These are phyloP conservation scores for Fusarium lateritium DNA, from an alignment of 2,329 filamentous ascomycete genomes.

Conservation along the genomic window DNA sequence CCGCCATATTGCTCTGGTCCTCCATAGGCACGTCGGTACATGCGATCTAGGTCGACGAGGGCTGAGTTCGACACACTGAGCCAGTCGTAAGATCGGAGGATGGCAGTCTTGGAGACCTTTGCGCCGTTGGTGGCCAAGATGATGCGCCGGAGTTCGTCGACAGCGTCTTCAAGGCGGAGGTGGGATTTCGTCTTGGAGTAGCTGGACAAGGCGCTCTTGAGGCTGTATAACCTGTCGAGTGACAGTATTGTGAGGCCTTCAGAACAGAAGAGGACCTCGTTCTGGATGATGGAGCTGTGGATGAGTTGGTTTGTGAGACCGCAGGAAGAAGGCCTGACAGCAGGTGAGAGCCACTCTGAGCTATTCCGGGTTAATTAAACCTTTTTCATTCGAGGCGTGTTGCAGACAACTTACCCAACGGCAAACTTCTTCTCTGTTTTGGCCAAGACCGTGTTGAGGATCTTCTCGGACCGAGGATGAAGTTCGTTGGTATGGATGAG, in stretches of 20 bases:
- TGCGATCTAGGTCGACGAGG: constrained; percentile 67
- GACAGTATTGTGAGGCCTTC: constrained; percentile 72
- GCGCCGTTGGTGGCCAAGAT: constrained; percentile 68
- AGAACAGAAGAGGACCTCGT: constrained; percentile 72
- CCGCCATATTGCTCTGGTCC: constrained; percentile 62
- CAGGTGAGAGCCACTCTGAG: constrained; percentile 60
- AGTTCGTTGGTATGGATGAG: constrained; percentile 65
- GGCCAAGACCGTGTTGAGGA: constrained; percentile 63
- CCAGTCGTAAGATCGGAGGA: constrained; percentile 71
- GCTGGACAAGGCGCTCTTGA: constrained; percentile 72
- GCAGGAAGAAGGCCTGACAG: constrained; percentile 59
- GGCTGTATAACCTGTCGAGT: constrained; percentile 74
- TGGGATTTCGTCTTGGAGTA: constrained; percentile 65
- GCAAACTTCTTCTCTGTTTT: constrained; percentile 66
- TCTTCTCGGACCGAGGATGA: constrained; percentile 62
- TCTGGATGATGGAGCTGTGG: constrained; percentile 70
- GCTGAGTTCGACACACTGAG: constrained; percentile 66
- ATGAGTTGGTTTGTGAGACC: constrained; percentile 68
- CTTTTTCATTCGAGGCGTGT: not conserved
- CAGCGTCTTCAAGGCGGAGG: constrained; percentile 69
- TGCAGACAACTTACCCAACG: constrained; percentile 54
- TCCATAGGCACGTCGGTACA: constrained; percentile 71
- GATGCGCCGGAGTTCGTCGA: constrained; percentile 73
- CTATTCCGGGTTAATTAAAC: constrained; percentile 47
- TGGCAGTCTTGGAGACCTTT: constrained; percentile 64